Percentiles rank a stretch among this genome's conserved stretches.
These are phyloP conservation scores for Pythium volutum DNA, from an alignment of 352 stramenopile species.

Conservation along the genomic window DNA sequence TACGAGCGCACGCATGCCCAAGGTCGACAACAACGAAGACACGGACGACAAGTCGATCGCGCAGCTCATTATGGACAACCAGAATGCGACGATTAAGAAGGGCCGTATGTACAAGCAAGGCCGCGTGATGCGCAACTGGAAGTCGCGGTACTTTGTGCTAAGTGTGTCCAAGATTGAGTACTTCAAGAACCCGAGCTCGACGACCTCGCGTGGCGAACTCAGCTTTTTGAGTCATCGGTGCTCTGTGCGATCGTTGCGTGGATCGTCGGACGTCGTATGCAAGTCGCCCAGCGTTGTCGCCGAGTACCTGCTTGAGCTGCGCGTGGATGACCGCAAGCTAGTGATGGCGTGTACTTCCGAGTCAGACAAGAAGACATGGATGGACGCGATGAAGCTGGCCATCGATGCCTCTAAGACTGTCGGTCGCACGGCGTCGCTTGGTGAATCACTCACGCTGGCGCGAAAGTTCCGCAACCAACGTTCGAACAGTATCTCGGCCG, in stretches of 20 bases:
- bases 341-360: conserved; percentile 85
- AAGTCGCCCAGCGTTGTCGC: conserved; percentile 70
- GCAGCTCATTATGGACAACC: conserved; percentile 82
- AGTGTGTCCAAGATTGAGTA: conserved; percentile 86
- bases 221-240: conserved; percentile 78
- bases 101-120: conserved; percentile 87
- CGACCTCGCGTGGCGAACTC: conserved; percentile 68
- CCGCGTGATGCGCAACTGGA: conserved; percentile 81
- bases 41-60: conserved; percentile 82
- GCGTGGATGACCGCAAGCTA: conserved; percentile 70
- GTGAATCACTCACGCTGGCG: conserved; percentile 48
- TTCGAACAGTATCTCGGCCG: conserved; percentile 61
- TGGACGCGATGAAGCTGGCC: conserved; percentile 82
- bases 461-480: conserved; percentile 62
- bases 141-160: conserved; percentile 86
- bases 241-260: conserved; percentile 68
- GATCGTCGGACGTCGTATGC: conserved; percentile 61
- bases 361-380: conserved; percentile 83
- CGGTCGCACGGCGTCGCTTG: conserved; percentile 52
- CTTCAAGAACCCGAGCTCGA: conserved; percentile 82
- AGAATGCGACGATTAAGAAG: conserved; percentile 86
- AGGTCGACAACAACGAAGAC: conserved; percentile 63
- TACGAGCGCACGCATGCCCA: conserved; percentile 67
- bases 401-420: conserved; percentile 85
- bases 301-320: conserved; percentile 69